Evolutionary conservation across 306 rosid species (phyloP), one percentile per base, ranked within the genome.

Genomic region (Benincasa hispida): DNA sequence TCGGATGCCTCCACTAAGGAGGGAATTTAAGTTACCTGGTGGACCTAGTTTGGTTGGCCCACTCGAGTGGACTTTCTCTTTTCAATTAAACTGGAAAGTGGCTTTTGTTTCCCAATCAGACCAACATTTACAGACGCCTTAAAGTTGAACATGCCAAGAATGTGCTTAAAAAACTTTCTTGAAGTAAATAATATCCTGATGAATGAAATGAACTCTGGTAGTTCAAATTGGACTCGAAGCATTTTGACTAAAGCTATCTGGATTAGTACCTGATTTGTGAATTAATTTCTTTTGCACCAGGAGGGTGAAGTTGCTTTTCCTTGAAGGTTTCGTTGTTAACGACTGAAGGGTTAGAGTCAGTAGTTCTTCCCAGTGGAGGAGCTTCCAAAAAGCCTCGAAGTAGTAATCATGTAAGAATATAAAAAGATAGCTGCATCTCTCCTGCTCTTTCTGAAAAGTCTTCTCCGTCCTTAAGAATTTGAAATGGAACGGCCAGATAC

Each of bases 261-360:
- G n/a, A 35, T 39, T 42, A 41, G 51, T 69, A 69, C 22, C 55
- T 69, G 56, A 45, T 45, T 45, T 69, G 39, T 69, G 37, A 13
- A 37, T 19, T 5, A 37, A 57, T 76, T 53, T 13, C n/a, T 32
- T 6, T 17, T 25, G 17, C 6, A 4, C 76, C n/a, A 86, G 89
- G 87, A 81, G 87, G 73, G 85, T 81, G 76, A 83, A 76, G 76
- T 22, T 83, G 24, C 74, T 86, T 65, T 73, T 81, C 62, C 58
- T 86, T 28, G 81, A 83, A 79, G 89, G 89, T 87, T 76, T 83
- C 89, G 0, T 56, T 81, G 74, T 77, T 86, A 76, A 86, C 86
- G 27, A 86, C 82, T 8, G 80, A 24, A 76, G 82, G 89, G 14
- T 78, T 86, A 74, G 89, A 86, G 50, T 66, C 85, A 0, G 89